phyloP scores from a whole-genome alignment of 805 yeast species.

The Starmerella floris region DNA sequence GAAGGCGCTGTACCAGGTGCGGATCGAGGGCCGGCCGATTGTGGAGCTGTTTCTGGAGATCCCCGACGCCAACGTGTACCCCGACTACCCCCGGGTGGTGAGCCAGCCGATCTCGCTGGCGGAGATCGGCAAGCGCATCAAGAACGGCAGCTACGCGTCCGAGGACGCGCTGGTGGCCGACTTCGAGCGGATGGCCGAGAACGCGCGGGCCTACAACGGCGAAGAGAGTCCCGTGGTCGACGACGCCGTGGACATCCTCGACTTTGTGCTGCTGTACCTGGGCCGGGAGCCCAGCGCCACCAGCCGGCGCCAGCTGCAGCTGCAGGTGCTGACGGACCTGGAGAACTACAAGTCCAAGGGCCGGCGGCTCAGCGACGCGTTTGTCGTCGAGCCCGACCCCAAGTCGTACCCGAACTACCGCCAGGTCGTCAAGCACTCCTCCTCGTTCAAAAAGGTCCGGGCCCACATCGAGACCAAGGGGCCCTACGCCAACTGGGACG shows the following conservation, averaged over 20 bases:
- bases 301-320: slow-evolving; percentile 19
- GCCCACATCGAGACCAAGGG: slow-evolving; percentile 37
- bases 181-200: slow-evolving; percentile 50
- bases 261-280: slow-evolving; percentile 42
- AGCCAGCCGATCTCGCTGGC: slow-evolving; percentile 53
- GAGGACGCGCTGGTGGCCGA: slow-evolving; percentile 41
- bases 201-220: slow-evolving; percentile 64
- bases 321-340: slow-evolving; percentile 18
- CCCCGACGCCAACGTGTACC: slow-evolving; percentile 61
- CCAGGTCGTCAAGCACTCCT: slow-evolving; percentile 56
- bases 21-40: slow-evolving; percentile 21
- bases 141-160: slow-evolving; percentile 27
- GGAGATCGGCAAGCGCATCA: slow-evolving; percentile 44
- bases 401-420: slow-evolving; percentile 71
- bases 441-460: slow-evolving; percentile 51
- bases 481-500: slow-evolving; percentile 42
- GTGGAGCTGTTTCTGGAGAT: slow-evolving; percentile 48
- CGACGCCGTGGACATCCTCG: slow-evolving; percentile 45
- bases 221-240: slow-evolving; percentile 49
- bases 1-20: slow-evolving; percentile 14
- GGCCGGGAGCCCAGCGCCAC: slow-evolving; percentile 25
- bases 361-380: slow-evolving; percentile 49
- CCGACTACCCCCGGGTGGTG: slow-evolving; percentile 64
- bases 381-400: slow-evolving; percentile 58
- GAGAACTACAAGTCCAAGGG: slow-evolving; percentile 26